Evolutionary conservation across 768 basidiomycete species (phyloP).

Genomic region (Artomyces pyxidatus): DNA sequence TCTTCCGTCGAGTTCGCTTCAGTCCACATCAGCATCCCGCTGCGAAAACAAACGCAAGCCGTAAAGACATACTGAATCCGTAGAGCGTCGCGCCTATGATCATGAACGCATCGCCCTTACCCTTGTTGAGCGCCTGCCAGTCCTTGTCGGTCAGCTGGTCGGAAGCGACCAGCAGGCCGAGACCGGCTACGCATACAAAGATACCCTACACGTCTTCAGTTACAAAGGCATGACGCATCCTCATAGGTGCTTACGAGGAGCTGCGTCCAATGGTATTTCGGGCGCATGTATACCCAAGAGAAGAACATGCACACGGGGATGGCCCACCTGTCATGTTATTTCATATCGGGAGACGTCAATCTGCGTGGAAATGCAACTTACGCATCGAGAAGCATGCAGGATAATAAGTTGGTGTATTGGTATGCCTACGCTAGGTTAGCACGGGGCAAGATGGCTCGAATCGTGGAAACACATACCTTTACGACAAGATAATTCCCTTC

Average conservation of each 20-base stretch:
- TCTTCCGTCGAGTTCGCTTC: slow-evolving; percentile 85
- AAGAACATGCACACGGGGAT: slow-evolving; percentile 83
- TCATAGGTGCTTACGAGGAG: slow-evolving; percentile 42
- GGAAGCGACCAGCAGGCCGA: slow-evolving; percentile 73
- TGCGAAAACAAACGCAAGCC: background rate
- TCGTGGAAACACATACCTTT: slow-evolving; percentile 34
- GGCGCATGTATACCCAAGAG: slow-evolving; percentile 76
- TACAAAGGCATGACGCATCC: background rate
- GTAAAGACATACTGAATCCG: slow-evolving; percentile 60
- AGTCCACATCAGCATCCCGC: background rate
- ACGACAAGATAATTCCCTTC: slow-evolving; percentile 86
- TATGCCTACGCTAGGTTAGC: slow-evolving; percentile 43
- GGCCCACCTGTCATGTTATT: slow-evolving; percentile 52
- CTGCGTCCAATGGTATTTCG: slow-evolving; percentile 79
- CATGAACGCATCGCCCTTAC: slow-evolving; percentile 83
- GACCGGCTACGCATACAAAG: slow-evolving; percentile 61
- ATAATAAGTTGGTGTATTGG: slow-evolving; percentile 79
- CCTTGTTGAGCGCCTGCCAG: slow-evolving; percentile 54
- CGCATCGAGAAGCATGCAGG: slow-evolving; percentile 91
- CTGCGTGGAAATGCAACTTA: slow-evolving; percentile 26
- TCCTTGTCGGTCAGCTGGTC: slow-evolving; percentile 75
- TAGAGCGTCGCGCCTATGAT: slow-evolving; percentile 79
- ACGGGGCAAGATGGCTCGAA: slow-evolving; percentile 1
- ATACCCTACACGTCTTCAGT: slow-evolving; percentile 43
- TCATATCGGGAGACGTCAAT: background rate